phyloP scores from a whole-genome alignment of 106 monocot genomes.

The Dactylorhiza incarnata region DNA sequence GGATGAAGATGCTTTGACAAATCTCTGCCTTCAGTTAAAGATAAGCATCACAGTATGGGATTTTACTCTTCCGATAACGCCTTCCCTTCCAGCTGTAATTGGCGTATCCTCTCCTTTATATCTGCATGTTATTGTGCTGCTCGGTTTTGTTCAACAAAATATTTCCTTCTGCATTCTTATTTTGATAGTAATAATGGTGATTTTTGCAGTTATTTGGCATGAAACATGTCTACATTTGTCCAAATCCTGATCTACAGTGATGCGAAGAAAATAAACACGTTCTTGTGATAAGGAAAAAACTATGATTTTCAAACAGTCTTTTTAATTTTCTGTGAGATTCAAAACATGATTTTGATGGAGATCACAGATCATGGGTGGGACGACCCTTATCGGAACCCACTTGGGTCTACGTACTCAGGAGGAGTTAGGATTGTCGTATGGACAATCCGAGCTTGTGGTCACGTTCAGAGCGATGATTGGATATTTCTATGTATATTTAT shows the following conservation, averaged over 20 bases:
- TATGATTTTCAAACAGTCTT: background rate
- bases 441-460: no score
- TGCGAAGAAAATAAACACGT: background rate
- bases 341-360: background rate
- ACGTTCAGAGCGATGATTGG: no score
- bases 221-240: background rate
- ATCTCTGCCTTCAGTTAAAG: conserved; percentile 53
- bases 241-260: background rate
- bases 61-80: conserved; percentile 83
- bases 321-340: background rate
- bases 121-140: background rate
- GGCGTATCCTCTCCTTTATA: conserved; percentile 75
- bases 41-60: conserved; percentile 88
- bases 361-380: no score
- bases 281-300: background rate
- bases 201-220: background rate
- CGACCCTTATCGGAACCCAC: no score
- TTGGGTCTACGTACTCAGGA: no score
- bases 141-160: background rate
- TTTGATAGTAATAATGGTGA: background rate
- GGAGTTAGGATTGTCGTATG: no score
- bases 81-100: conserved; percentile 96
- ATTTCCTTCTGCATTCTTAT: background rate
- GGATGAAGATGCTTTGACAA: conserved; percentile 80
- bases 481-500: no score